Evolutionary conservation across 768 basidiomycete genomes (phyloP).

Genomic region (Tricholomella constricta): DNA sequence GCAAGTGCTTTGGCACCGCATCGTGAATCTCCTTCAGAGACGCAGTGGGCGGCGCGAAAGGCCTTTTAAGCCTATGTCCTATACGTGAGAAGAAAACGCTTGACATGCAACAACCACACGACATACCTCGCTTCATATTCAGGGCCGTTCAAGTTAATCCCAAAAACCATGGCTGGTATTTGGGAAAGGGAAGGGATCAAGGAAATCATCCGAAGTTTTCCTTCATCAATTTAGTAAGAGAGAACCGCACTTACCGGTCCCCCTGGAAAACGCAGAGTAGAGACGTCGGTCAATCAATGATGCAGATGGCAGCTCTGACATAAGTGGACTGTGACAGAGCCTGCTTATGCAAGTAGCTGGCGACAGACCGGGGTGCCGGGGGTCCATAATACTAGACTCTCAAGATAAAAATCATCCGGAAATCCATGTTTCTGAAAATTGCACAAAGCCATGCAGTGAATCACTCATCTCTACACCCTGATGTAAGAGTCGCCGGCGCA

Average conservation of each 20-base stretch:
- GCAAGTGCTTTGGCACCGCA: slow-evolving; percentile 54
- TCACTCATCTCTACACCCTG: too few relatives aligned
- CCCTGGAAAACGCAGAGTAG: slow-evolving; percentile 11
- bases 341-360: not conserved
- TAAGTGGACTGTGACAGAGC: slow-evolving; percentile 6
- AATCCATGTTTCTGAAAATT: too few relatives aligned
- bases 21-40: slow-evolving; percentile 57
- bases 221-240: slow-evolving; percentile 8
- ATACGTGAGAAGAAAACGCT: not conserved
- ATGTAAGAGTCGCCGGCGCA: too few relatives aligned
- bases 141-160: slow-evolving; percentile 33
- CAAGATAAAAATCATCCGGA: too few relatives aligned
- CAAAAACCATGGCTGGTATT: slow-evolving; percentile 24
- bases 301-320: slow-evolving; percentile 3
- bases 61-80: slow-evolving; percentile 36
- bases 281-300: slow-evolving; percentile 2
- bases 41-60: slow-evolving; percentile 50
- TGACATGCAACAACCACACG: not conserved
- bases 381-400: not conserved
- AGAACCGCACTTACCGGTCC: slow-evolving; percentile 8
- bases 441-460: too few relatives aligned
- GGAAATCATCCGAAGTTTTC: not conserved
- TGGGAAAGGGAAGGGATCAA: slow-evolving; percentile 5
- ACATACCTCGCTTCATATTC: slow-evolving; percentile 43
- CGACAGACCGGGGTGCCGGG: slow-evolving; percentile 3